A percentile compares a stretch with the other conserved stretches of the same genome.
These are phyloP conservation scores for Suillus variegatus DNA, from an alignment of 768 basidiomycete genomes.

Conservation along the genomic window DNA sequence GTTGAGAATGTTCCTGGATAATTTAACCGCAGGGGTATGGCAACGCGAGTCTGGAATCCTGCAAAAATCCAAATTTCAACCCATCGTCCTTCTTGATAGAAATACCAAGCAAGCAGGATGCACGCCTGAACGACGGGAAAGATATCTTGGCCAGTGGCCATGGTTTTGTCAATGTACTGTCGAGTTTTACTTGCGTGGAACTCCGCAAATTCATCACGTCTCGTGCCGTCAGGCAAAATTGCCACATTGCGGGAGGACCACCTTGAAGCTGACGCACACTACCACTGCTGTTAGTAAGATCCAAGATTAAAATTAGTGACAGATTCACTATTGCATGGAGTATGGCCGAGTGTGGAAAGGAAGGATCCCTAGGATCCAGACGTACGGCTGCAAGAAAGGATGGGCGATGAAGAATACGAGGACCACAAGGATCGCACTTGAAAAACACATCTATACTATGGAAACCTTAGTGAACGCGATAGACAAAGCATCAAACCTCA, in stretches of 20 bases:
- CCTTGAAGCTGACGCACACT: slow-evolving; percentile 84
- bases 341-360: slow-evolving; percentile 87
- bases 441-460: slow-evolving; percentile 85
- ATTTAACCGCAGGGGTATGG: slow-evolving; percentile 79
- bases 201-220: slow-evolving; percentile 85
- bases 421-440: slow-evolving; percentile 83
- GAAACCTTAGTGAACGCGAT: slow-evolving; percentile 15
- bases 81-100: slow-evolving; percentile 88
- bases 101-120: slow-evolving; percentile 86
- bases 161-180: slow-evolving; percentile 83
- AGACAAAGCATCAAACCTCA: slow-evolving; percentile 33
- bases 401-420: slow-evolving; percentile 79
- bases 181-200: slow-evolving; percentile 87
- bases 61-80: slow-evolving; percentile 93
- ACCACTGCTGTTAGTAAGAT: slow-evolving; percentile 14
- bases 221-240: slow-evolving; percentile 69
- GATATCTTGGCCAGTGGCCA: slow-evolving; percentile 87
- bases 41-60: slow-evolving; percentile 80
- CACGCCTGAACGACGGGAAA: slow-evolving; percentile 88
- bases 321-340: slow-evolving; percentile 83
- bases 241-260: slow-evolving; percentile 75
- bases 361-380: slow-evolving; percentile 75
- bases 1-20: slow-evolving; percentile 83
- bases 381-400: slow-evolving; percentile 80
- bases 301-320: slow-evolving; percentile 6